Evolutionary conservation across 2,329 filamentous ascomycete species (phyloP).

Genomic region (Arthrinium puccinioides): DNA sequence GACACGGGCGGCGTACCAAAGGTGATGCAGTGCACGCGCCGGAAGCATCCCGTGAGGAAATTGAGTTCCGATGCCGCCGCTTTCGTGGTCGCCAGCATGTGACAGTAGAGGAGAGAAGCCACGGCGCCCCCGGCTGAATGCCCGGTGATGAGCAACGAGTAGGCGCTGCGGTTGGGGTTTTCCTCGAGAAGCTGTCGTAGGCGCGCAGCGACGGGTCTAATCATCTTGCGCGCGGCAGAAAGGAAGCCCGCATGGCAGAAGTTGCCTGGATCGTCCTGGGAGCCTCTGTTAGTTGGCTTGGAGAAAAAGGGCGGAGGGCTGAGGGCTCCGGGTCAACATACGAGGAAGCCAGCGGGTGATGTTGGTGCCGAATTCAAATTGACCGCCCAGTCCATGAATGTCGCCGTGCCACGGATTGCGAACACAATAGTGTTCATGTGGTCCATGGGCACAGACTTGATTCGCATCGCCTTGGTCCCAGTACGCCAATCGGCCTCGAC

Average conservation of each 20-base stretch:
- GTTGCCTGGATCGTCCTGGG: constrained; percentile 69
- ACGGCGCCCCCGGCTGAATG: constrained; percentile 84
- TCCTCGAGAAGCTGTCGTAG: constrained; percentile 65
- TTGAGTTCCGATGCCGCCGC: constrained; percentile 61
- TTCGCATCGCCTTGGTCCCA: constrained; percentile 79
- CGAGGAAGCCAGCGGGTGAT: constrained; percentile 60
- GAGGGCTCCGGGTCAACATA: too few species aligned
- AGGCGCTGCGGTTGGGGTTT: constrained; percentile 56
- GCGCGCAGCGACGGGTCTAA: constrained; percentile 62
- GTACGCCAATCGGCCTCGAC: constrained; percentile 63
- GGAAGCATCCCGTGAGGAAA: constrained; percentile 62
- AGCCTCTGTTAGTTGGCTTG: constrained; percentile 1
- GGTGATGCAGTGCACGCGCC: constrained; percentile 74
- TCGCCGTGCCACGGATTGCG: constrained; percentile 73
- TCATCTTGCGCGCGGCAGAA: constrained; percentile 67
- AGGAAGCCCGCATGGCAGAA: constrained; percentile 77
- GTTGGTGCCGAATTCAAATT: constrained; percentile 67
- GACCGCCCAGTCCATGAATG: constrained; percentile 79
- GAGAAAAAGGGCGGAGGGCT: too few species aligned
- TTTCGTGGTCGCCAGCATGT: constrained; percentile 61
- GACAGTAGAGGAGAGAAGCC: constrained; percentile 69
- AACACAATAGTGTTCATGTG: constrained; percentile 74
- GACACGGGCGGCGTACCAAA: constrained; percentile 80
- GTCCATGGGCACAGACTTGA: constrained; percentile 75
- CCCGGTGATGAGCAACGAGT: constrained; percentile 74